Conservation (phyloP, 2,329 filamentous ascomycete genomes). For the Neophaeococcomyces aloes region DNA sequence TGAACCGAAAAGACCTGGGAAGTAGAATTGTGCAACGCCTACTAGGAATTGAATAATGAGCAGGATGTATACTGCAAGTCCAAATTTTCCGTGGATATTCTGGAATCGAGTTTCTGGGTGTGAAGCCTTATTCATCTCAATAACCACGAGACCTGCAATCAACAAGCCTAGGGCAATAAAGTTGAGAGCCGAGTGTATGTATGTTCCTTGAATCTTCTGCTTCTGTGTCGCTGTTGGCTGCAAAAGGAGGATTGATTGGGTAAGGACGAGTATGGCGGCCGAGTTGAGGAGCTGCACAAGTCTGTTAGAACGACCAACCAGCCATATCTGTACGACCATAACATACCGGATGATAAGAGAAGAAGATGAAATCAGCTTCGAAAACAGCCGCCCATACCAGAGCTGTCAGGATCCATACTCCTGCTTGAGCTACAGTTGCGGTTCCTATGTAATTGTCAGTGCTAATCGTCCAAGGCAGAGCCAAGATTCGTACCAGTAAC, state of each 20-base stretch:
- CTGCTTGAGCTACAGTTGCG: conserved; percentile 67
- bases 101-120: conserved; percentile 60
- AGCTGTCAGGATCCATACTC: conserved; percentile 61
- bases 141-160: conserved; percentile 33
- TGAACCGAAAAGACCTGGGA: conserved; percentile 60
- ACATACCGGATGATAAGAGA: conserved; percentile 76
- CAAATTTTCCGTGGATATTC: conserved; percentile 71
- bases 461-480: conserved; percentile 6
- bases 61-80: conserved; percentile 61
- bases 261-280: conserved; percentile 60
- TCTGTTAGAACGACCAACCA: conserved; percentile 4
- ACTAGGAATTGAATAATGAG: conserved; percentile 64
- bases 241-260: conserved; percentile 71
- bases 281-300: conserved; percentile 41
- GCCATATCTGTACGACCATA: conserved; percentile 25
- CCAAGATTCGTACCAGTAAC: conserved; percentile 52
- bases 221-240: conserved; percentile 71
- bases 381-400: conserved; percentile 73
- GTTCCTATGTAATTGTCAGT: conserved; percentile 50
- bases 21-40: conserved; percentile 72
- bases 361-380: conserved; percentile 60
- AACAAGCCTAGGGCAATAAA: conserved; percentile 28
- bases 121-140: conserved; percentile 64
- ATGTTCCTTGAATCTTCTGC: conserved; percentile 58
- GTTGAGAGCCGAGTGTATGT: conserved; percentile 61